A percentile compares a stretch with the other conserved stretches of the same genome.
These are phyloP conservation scores for Cutaneotrichosporon mucoides DNA, from an alignment of 1,284 basidiomycete genomes.

Conservation along the genomic window DNA sequence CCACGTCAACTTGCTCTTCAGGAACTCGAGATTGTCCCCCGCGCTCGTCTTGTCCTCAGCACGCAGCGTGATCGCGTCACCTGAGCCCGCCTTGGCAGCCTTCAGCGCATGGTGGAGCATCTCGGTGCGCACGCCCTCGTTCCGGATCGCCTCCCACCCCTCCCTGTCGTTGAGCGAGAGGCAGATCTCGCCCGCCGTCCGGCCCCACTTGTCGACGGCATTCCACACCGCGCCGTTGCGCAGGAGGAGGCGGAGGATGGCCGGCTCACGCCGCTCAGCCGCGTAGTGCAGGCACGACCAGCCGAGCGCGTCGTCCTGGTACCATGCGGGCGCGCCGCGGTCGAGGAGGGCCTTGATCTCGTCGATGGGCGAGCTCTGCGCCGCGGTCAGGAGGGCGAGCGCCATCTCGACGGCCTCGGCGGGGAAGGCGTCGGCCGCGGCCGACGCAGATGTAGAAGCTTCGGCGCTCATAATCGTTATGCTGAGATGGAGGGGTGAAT, in stretches of 20 bases:
- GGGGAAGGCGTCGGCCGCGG: constrained; percentile 6
- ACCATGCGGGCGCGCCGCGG: constrained; percentile 84
- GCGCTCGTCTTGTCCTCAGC: constrained; percentile 63
- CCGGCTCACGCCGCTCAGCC: constrained; percentile 64
- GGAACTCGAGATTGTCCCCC: constrained; percentile 69
- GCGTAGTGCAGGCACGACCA: constrained; percentile 86
- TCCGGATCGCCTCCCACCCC: constrained; percentile 71
- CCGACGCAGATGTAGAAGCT: no score
- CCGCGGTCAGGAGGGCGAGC: constrained; percentile 27
- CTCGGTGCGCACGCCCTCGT: constrained; percentile 72
- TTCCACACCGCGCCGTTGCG: constrained; percentile 90
- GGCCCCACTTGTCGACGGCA: constrained; percentile 69
- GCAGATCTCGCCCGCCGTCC: constrained; percentile 83
- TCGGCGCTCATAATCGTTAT: neutral
- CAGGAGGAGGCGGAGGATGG: constrained; percentile 64
- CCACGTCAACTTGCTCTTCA: constrained; percentile 68
- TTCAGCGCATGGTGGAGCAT: constrained; percentile 48
- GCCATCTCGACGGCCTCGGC: constrained; percentile 22
- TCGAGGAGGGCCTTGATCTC: constrained; percentile 59
- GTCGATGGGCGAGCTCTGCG: constrained; percentile 50
- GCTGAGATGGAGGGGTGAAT: neutral
- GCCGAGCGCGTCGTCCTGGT: constrained; percentile 75
- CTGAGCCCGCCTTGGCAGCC: constrained; percentile 7
- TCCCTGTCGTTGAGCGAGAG: constrained; percentile 72
- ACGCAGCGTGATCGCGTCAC: constrained; percentile 31